A percentile compares a stretch with the other conserved stretches of the same genome.
Evolutionary conservation across 176 grass and related monocot genomes (phyloP).

Genomic region (Saccharum officinarum): DNA sequence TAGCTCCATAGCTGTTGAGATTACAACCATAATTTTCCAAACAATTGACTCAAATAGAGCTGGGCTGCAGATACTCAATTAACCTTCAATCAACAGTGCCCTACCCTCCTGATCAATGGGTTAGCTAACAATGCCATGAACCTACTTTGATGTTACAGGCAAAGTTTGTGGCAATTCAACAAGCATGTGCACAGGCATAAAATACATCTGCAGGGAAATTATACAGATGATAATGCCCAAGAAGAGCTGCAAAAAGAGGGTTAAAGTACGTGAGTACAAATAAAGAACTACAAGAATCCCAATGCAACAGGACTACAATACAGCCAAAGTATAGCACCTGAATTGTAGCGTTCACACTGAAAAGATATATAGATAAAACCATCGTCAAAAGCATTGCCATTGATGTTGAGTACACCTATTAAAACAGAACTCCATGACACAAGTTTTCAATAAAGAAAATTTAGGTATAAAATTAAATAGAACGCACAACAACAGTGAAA

Average conservation of each 20-base stretch:
- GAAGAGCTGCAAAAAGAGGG: slow-evolving; percentile 73
- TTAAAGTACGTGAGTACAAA: slow-evolving; percentile 33
- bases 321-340: slow-evolving; percentile 56
- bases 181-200: slow-evolving; percentile 81
- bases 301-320: not conserved
- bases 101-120: slow-evolving; percentile 22
- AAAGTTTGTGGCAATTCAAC: slow-evolving; percentile 73
- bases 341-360: slow-evolving; percentile 81
- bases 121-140: not conserved
- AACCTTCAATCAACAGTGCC: slow-evolving; percentile 21
- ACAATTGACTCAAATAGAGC: not conserved
- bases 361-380: slow-evolving; percentile 87
- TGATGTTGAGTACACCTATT: slow-evolving; percentile 92
- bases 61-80: not conserved
- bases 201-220: slow-evolving; percentile 97
- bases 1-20: not conserved
- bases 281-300: not conserved
- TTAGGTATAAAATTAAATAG: not conserved
- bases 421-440: slow-evolving; percentile 28
- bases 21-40: slow-evolving; percentile 4
- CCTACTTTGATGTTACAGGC: slow-evolving; percentile 46
- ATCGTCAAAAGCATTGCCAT: slow-evolving; percentile 99
- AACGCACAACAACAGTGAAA: not conserved
- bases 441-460: not conserved
- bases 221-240: slow-evolving; percentile 96